phyloP scores from a whole-genome alignment of 495 filamentous ascomycete genomes.

The Neurospora intermedia region DNA sequence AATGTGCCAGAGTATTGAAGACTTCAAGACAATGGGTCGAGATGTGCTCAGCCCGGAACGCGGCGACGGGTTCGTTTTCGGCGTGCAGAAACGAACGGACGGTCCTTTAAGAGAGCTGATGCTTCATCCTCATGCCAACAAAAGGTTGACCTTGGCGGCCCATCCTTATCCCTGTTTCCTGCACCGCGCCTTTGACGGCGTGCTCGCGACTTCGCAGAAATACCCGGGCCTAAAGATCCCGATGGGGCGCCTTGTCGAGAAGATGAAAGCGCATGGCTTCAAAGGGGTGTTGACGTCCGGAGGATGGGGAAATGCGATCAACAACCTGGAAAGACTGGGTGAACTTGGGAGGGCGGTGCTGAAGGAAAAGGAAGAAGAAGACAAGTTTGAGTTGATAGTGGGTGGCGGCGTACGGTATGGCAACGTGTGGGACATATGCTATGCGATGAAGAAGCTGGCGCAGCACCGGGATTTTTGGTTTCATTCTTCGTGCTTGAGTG shows the following conservation, averaged over 20 bases:
- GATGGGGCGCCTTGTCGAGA: conserved; percentile 15
- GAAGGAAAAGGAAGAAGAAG: background rate
- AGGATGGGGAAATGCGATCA: conserved; percentile 21
- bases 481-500: conserved; percentile 22
- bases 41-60: conserved; percentile 11
- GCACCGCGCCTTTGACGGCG: conserved; percentile 34
- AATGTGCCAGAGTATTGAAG: conserved; percentile 10
- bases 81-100: conserved; percentile 5
- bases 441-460: background rate
- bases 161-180: conserved; percentile 21
- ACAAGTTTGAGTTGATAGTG: conserved; percentile 25
- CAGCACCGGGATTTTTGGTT: conserved; percentile 14
- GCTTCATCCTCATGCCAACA: conserved; percentile 18
- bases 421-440: conserved; percentile 14
- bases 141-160: conserved; percentile 16
- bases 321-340: conserved; percentile 19
- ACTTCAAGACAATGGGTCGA: conserved; percentile 12
- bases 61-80: conserved; percentile 39
- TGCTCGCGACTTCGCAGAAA: conserved; percentile 6
- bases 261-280: conserved; percentile 21
- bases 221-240: background rate
- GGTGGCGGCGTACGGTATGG: conserved; percentile 30
- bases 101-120: conserved; percentile 3
- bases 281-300: conserved; percentile 32
- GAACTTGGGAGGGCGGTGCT: conserved; percentile 13